Conservation (phyloP, 768 basidiomycete genomes). For the Pilatotrama ljubarskyi region DNA sequence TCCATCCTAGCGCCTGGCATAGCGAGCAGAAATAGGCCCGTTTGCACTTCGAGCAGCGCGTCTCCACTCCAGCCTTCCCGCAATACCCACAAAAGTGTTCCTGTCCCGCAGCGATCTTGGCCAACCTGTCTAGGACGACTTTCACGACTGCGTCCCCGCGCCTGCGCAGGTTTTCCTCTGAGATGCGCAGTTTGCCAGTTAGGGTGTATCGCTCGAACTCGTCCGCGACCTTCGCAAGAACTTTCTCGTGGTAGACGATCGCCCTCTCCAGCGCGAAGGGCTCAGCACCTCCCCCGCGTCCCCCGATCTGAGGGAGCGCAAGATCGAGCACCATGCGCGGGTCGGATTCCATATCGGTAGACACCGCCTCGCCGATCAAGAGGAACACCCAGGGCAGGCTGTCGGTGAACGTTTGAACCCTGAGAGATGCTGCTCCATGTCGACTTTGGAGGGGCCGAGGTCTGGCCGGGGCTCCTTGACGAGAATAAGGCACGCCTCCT, state of each 20-base stretch:
- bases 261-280: constrained; percentile 25
- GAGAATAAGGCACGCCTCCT: constrained; percentile 21
- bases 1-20: constrained; percentile 23
- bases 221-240: constrained; percentile 15
- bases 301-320: constrained; percentile 20
- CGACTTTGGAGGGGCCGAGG: constrained; percentile 9
- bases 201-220: constrained; percentile 11
- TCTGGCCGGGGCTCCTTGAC: constrained; percentile 18
- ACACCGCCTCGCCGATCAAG: constrained; percentile 16
- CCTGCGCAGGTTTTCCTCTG: constrained; percentile 8
- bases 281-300: constrained; percentile 23
- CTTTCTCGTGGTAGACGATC: constrained; percentile 21
- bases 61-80: constrained; percentile 22
- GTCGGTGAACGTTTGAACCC: constrained; percentile 19
- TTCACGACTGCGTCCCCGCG: constrained; percentile 13
- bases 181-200: constrained; percentile 13
- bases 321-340: constrained; percentile 23
- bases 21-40: constrained; percentile 21
- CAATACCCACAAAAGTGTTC: constrained; percentile 27
- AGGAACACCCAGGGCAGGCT: constrained; percentile 23
- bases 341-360: constrained; percentile 16
- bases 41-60: constrained; percentile 26
- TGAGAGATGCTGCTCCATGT: constrained; percentile 18
- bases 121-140: constrained; percentile 17
- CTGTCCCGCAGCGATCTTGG: constrained; percentile 14